Conservation (phyloP, 441 rosid species). For the Gossypium schwendimanii region DNA sequence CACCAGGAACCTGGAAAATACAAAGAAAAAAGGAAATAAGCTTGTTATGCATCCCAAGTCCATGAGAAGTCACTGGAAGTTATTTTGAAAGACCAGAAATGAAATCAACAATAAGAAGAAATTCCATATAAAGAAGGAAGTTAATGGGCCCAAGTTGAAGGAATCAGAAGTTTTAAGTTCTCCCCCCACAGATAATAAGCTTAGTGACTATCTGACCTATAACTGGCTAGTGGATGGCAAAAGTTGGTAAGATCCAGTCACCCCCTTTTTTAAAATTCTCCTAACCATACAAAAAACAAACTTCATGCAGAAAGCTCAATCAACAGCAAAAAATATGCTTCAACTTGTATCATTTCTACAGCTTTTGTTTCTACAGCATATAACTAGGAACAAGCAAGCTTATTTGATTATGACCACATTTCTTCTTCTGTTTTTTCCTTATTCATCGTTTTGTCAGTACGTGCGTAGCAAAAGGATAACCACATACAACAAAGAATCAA, state of each 20-base stretch:
- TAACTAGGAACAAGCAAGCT: background rate
- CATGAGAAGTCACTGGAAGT: background rate
- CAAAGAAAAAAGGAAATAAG: slow-evolving; percentile 9
- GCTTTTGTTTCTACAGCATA: slow-evolving; percentile 5
- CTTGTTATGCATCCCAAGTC: background rate
- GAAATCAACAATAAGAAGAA: background rate
- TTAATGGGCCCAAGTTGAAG: background rate
- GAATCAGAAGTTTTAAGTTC: background rate
- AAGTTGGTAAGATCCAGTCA: background rate
- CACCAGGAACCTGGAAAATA: slow-evolving; percentile 72
- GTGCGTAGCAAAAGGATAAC: background rate
- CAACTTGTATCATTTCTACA: background rate
- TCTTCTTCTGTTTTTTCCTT: background rate
- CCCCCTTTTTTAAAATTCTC: background rate
- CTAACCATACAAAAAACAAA: background rate
- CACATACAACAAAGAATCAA: slow-evolving; percentile 2
- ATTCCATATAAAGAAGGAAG: background rate
- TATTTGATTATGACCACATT: background rate
- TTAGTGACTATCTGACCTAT: background rate
- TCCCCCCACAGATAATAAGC: background rate
- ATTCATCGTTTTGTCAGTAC: background rate
- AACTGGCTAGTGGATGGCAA: background rate
- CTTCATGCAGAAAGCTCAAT: background rate
- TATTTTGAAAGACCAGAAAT: background rate
- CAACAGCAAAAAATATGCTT: background rate